These are phyloP conservation scores for Mycocentrospora acerina DNA, from an alignment of 2,329 filamentous ascomycete species.

Conservation along the genomic window DNA sequence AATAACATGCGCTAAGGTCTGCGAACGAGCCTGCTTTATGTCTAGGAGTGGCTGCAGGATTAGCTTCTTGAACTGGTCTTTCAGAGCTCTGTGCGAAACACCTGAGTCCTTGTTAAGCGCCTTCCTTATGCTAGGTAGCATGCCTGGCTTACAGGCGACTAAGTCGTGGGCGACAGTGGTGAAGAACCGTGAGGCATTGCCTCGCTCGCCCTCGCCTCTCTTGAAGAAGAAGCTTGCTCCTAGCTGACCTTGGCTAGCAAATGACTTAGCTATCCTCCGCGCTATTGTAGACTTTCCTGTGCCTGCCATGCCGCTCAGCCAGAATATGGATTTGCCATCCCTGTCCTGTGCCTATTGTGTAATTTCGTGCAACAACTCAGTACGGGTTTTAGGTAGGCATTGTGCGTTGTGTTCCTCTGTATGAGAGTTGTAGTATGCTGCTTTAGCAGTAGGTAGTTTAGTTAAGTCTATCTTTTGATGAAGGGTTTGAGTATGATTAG, in stretches of 20 bases:
- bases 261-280: conserved; percentile 21
- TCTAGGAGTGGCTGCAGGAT: conserved; percentile 9
- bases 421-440: conserved; percentile 19
- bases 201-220: conserved; percentile 13
- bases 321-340: conserved; percentile 28
- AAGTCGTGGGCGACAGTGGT: conserved; percentile 21
- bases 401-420: conserved; percentile 13
- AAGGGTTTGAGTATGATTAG: too few species aligned
- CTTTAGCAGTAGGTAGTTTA: conserved; percentile 6
- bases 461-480: too few species aligned
- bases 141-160: conserved; percentile 5
- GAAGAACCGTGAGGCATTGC: conserved; percentile 13
- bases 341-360: conserved; percentile 15
- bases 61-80: conserved; percentile 9
- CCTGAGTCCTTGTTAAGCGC: conserved; percentile 10
- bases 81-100: conserved; percentile 7
- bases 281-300: conserved; percentile 15
- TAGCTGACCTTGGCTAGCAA: conserved; percentile 2
- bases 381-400: conserved; percentile 29
- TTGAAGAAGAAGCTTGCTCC: conserved; percentile 17
- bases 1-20: conserved; percentile 4
- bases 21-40: conserved; percentile 1
- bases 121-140: conserved; percentile 11
- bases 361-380: conserved; percentile 24
- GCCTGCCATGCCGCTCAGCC: conserved; percentile 27